Base-by-base conservation (phyloP, 148 eudicot species). In the Polygonum maritimum region DNA sequence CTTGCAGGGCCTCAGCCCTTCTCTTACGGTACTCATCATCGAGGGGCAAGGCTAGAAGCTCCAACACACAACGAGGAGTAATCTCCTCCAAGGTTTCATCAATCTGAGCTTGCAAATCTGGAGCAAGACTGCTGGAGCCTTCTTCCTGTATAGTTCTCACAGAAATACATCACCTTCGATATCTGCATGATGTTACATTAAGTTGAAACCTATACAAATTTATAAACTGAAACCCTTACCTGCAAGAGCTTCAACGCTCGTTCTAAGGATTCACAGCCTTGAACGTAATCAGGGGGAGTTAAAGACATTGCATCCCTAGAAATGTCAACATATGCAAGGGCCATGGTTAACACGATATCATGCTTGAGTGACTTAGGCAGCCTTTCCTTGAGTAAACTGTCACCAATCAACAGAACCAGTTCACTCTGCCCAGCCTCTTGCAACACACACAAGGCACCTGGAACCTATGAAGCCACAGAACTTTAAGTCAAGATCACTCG, bases 61-160 rank as follows among this genome's bases (percentile, higher is more conserved):
- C 97, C 79, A 95, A 77, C 54, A 91, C 98, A 84, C 90, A 95
- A 55, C 86, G 91, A 19, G 99, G 99, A 57, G 85, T 89, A 75
- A 95, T 88, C 83, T 95, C 99, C 83, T 95, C 99, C 79, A 95
- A 80, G n/a, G 99, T 92, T 80, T 95, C 99, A 77, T 95, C 99
- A 86, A 95, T 89, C 78, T 95, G 91, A 54, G 91, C 87, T 81
- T 92, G 94, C 76, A 95, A 83, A 78, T 95, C 98, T 49, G 92
- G 98, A 55, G 99, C 97, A 76, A 95, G 98, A 80, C 91, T 95
- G 76, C 94, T 92, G 36, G 99, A 93, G 76, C 98, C 98, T 88
- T 95, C 99, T 83, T 95, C 99, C 99, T 95, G 86, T 5, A 67
- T 67, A 36, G 45, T 67, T 67, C 45, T 36, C 45, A 67, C 5